Evolutionary conservation across 768 basidiomycete species (phyloP).

Genomic region (Lactarius quietus): DNA sequence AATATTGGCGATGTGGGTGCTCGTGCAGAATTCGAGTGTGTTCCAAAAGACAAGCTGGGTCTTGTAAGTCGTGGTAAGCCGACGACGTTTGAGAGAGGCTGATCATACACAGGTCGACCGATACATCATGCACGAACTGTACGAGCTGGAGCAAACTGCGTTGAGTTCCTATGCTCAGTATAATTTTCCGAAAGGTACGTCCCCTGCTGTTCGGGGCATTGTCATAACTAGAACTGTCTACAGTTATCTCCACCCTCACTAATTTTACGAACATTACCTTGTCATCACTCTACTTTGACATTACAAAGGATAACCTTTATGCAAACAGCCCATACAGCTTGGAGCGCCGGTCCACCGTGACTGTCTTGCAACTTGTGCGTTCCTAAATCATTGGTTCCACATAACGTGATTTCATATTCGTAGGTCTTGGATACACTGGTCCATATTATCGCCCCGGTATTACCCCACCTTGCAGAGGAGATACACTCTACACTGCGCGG

Average conservation of each 20-base stretch:
- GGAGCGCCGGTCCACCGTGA: conserved; percentile 61
- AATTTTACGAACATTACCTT: conserved; percentile 81
- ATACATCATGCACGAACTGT: conserved; percentile 83
- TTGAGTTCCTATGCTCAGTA: conserved; percentile 66
- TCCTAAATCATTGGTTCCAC: conserved; percentile 36
- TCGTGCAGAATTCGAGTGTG: conserved; percentile 32
- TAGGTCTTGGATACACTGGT: conserved; percentile 68
- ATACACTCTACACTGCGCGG: conserved; percentile 46
- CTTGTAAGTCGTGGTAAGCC: conserved; percentile 47
- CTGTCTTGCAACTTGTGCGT: conserved; percentile 67
- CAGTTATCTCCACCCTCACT: conserved; percentile 68
- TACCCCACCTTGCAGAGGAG: conserved; percentile 91
- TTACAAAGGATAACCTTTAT: conserved; percentile 87
- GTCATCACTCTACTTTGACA: conserved; percentile 90
- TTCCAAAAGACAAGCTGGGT: conserved; percentile 49
- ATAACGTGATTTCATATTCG: not conserved
- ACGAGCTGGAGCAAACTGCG: conserved; percentile 63
- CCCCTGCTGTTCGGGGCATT: not conserved
- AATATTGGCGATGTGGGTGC: conserved; percentile 51
- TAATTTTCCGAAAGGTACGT: conserved; percentile 78
- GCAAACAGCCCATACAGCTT: conserved; percentile 51
- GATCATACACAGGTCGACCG: conserved; percentile 61
- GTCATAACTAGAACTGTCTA: conserved; percentile 11
- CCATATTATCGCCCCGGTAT: conserved; percentile 73
- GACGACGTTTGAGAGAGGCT: conserved; percentile 10